phyloP scores from a whole-genome alignment of 192 early-diverging fungal species.

The Cetraspora pellucida region DNA sequence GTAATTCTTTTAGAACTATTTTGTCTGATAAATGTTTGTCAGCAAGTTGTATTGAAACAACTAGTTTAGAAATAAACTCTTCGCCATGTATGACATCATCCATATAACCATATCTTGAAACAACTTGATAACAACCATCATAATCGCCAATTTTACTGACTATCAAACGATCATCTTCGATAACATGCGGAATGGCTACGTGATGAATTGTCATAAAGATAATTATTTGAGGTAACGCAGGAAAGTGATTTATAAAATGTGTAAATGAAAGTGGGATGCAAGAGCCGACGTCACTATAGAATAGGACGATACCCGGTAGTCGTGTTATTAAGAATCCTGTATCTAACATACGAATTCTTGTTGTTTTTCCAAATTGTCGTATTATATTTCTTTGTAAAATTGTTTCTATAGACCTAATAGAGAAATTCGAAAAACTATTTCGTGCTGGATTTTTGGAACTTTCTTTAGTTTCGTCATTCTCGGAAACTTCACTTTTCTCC shows the following conservation, averaged over 20 bases:
- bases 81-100: slow-evolving; percentile 8
- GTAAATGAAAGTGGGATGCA: slow-evolving; percentile 30
- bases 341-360: neutral
- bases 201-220: slow-evolving; percentile 33
- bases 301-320: slow-evolving; percentile 33
- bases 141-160: slow-evolving; percentile 13
- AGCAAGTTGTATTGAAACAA: neutral
- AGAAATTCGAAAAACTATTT: no score
- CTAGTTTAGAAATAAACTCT: slow-evolving; percentile 19
- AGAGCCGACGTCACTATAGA: slow-evolving; percentile 28
- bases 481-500: neutral
- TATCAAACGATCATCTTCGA: slow-evolving; percentile 31
- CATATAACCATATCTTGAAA: slow-evolving; percentile 27
- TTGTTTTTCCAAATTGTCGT: neutral
- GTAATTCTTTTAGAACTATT: neutral
- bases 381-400: neutral
- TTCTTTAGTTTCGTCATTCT: neutral
- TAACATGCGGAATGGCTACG: slow-evolving; percentile 19
- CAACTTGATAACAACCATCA: neutral
- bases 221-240: slow-evolving; percentile 30
- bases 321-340: neutral
- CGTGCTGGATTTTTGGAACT: neutral
- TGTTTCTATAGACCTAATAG: neutral
- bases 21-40: neutral
- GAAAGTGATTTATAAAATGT: slow-evolving; percentile 35